Evolutionary conservation across 441 rosid genomes (phyloP).

Genomic region (Breynia disticha): DNA sequence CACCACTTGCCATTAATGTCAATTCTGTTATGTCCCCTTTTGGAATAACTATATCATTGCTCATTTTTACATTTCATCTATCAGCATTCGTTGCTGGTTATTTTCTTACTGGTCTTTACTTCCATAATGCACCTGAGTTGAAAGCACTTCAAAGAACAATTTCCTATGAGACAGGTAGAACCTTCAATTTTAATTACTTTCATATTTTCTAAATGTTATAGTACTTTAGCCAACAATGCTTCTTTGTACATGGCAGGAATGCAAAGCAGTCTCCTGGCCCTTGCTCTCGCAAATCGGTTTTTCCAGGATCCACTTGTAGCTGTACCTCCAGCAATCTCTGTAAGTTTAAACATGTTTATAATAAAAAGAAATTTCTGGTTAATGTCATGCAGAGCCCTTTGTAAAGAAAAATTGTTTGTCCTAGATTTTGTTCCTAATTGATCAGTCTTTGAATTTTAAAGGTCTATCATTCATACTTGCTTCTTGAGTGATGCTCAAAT

Average conservation of each 20-base stretch:
- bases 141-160: conserved; percentile 79
- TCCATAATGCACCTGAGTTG: conserved; percentile 39
- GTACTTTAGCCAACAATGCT: conserved; percentile 7
- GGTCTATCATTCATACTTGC: too few relatives aligned
- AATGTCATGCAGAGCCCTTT: background rate
- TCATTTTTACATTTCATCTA: conserved; percentile 58
- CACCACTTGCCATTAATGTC: conserved; percentile 82
- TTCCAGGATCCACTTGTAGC: conserved; percentile 89
- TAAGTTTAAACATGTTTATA: conserved; percentile 22
- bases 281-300: conserved; percentile 77
- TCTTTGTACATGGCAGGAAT: conserved; percentile 38
- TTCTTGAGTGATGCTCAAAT: too few relatives aligned
- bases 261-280: conserved; percentile 94
- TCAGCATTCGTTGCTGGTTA: conserved; percentile 73
- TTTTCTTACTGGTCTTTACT: conserved; percentile 46
- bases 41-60: conserved; percentile 43
- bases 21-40: conserved; percentile 68
- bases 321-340: conserved; percentile 89
- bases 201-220: background rate
- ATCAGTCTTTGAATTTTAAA: too few relatives aligned
- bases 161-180: conserved; percentile 75
- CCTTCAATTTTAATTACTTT: background rate
- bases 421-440: too few relatives aligned
- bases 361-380: background rate
- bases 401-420: too few relatives aligned